A percentile compares a stretch with the other conserved stretches of the same genome.
Conservation (phyloP, 371 early-diverging fungal species). For the Mortierella sp. region DNA sequence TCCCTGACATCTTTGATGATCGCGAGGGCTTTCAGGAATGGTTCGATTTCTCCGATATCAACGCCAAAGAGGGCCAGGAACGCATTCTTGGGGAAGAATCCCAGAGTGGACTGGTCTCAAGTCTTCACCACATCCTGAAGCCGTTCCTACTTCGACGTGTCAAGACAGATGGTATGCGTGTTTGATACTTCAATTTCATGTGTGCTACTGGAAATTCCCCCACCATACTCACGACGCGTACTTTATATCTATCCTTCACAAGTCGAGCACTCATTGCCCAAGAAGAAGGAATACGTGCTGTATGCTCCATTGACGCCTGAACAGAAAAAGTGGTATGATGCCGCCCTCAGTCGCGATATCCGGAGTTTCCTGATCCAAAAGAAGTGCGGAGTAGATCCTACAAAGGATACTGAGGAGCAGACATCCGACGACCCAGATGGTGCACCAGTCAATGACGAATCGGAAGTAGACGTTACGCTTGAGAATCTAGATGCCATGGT, state of each 20-base stretch:
- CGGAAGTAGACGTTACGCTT: conserved; percentile 23
- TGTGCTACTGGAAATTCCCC: too few species aligned
- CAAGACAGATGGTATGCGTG: conserved; percentile 86
- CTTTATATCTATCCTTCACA: conserved; percentile 12
- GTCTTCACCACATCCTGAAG: conserved; percentile 89
- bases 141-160: conserved; percentile 96
- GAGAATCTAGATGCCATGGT: conserved; percentile 23
- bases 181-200: background rate
- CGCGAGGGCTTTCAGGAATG: conserved; percentile 85
- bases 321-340: conserved; percentile 89
- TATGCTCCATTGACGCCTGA: conserved; percentile 83
- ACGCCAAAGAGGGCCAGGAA: conserved; percentile 72
- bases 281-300: conserved; percentile 90
- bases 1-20: conserved; percentile 91
- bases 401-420: conserved; percentile 4
- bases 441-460: conserved; percentile 24
- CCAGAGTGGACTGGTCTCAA: conserved; percentile 77
- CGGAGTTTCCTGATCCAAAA: conserved; percentile 76
- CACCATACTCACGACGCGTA: background rate
- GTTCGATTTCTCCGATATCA: conserved; percentile 86
- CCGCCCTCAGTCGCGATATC: conserved; percentile 76
- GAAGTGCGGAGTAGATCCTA: conserved; percentile 42
- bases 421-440: conserved; percentile 41
- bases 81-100: conserved; percentile 80
- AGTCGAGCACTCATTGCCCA: conserved; percentile 89